Conservation (phyloP, 2,329 filamentous ascomycete species). For the Hymenoscyphus occultus region DNA sequence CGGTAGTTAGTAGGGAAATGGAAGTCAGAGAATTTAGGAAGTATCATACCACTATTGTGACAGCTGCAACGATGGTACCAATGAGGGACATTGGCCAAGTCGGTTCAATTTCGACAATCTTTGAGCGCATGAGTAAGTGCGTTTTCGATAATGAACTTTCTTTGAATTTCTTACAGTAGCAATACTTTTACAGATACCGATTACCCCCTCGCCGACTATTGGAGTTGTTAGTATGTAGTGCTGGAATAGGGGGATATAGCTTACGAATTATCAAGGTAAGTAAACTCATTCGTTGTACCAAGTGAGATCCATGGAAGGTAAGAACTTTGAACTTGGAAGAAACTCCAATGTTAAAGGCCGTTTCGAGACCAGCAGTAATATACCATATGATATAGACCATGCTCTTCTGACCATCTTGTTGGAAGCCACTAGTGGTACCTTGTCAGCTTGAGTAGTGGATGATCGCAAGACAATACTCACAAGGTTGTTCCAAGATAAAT, state of each 20-base stretch:
- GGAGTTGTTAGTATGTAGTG: neutral
- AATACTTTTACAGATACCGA: conserved; percentile 28
- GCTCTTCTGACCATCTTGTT: conserved; percentile 4
- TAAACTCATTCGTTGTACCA: conserved; percentile 56
- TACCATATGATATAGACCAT: conserved; percentile 23
- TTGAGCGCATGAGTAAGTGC: neutral
- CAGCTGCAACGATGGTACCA: conserved; percentile 19
- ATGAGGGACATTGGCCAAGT: conserved; percentile 15
- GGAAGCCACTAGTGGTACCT: conserved; percentile 7
- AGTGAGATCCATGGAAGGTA: conserved; percentile 54
- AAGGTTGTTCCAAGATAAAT: conserved; percentile 26
- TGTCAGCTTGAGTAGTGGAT: neutral
- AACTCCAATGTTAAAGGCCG: conserved; percentile 24
- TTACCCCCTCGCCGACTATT: conserved; percentile 29
- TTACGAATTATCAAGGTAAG: conserved; percentile 53
- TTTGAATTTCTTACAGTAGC: conserved; percentile 16
- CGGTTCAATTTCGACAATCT: conserved; percentile 20
- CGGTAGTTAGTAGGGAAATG: neutral
- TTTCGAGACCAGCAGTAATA: conserved; percentile 26
- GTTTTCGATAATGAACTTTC: neutral
- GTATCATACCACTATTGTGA: conserved; percentile 20
- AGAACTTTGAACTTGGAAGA: conserved; percentile 35
- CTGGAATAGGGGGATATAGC: neutral
- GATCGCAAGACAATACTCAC: conserved; percentile 11
- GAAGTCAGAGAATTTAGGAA: neutral